Conservation (phyloP, 495 filamentous ascomycete species). For the Bathelium albidoporum region DNA sequence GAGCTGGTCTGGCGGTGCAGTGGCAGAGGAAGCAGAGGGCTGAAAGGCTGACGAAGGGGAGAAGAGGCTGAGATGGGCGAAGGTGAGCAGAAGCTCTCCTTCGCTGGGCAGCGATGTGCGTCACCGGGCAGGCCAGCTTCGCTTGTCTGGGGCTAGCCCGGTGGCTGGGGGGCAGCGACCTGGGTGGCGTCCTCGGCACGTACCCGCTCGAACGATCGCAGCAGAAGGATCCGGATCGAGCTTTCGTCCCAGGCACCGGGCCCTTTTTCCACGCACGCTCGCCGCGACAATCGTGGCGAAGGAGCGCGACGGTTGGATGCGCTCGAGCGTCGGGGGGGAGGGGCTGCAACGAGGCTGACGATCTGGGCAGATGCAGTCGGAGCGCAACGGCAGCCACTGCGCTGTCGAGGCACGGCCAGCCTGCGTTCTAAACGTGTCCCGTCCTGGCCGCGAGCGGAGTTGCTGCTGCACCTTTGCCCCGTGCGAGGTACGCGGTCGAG, state of each 20-base stretch:
- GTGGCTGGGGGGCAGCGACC: conserved; percentile 1
- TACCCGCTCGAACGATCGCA: neutral
- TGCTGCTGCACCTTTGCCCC: neutral
- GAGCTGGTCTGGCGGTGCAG: neutral
- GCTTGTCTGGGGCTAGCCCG: neutral
- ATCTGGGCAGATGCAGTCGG: neutral
- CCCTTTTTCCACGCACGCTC: neutral
- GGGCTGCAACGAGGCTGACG: neutral
- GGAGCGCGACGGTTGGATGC: neutral
- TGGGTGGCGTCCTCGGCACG: neutral
- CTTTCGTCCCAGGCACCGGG: neutral
- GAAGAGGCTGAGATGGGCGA: conserved; percentile 2
- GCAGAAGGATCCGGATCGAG: neutral
- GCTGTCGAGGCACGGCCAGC: neutral
- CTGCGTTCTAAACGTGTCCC: neutral
- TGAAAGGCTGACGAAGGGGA: conserved; percentile 1
- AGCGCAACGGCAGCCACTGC: neutral
- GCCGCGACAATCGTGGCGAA: neutral
- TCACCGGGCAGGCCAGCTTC: conserved; percentile 2
- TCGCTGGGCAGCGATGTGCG: conserved; percentile 3
- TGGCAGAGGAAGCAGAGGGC: neutral
- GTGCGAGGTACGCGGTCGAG: neutral
- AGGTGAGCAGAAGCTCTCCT: neutral
- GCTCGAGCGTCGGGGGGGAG: neutral
- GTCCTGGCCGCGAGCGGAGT: neutral